Percentiles rank a stretch among this genome's conserved stretches.
Conservation (phyloP, 176 grass and related monocot species). For the Neostapfia colusana region DNA sequence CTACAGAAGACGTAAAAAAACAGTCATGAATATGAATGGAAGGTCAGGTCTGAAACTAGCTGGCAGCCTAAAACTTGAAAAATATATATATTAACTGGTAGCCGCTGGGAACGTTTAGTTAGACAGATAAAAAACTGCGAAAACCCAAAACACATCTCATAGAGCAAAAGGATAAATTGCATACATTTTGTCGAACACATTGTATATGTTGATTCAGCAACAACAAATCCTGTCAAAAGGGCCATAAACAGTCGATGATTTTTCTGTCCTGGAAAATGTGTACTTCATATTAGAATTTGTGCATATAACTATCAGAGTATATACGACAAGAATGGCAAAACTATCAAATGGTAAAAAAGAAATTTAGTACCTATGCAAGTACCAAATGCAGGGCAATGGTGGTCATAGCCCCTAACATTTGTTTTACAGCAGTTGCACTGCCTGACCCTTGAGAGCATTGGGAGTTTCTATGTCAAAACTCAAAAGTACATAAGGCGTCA, state of each 20-base stretch:
- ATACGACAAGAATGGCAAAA: constrained; percentile 18
- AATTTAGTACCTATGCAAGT: constrained; percentile 84
- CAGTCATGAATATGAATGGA: constrained; percentile 13
- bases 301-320: constrained; percentile 16
- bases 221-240: constrained; percentile 92
- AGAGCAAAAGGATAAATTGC: constrained; percentile 29
- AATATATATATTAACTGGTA: background rate
- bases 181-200: constrained; percentile 92
- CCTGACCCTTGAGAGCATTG: constrained; percentile 70
- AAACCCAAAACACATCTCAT: constrained; percentile 29
- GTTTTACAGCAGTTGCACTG: constrained; percentile 77
- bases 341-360: background rate
- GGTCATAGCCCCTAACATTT: constrained; percentile 81
- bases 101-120: background rate
- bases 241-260: constrained; percentile 81
- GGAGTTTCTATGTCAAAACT: constrained; percentile 56
- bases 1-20: constrained; percentile 50
- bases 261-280: constrained; percentile 72
- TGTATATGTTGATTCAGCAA: constrained; percentile 92
- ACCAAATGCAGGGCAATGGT: constrained; percentile 93
- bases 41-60: background rate
- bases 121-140: background rate
- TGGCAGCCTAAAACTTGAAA: background rate
- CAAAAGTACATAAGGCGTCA: constrained; percentile 23
- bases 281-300: constrained; percentile 15